Percentiles rank a stretch among this genome's conserved stretches.
Evolutionary conservation across 2,329 filamentous ascomycete genomes (phyloP).

Genomic region (Fusarium drepaniforme): DNA sequence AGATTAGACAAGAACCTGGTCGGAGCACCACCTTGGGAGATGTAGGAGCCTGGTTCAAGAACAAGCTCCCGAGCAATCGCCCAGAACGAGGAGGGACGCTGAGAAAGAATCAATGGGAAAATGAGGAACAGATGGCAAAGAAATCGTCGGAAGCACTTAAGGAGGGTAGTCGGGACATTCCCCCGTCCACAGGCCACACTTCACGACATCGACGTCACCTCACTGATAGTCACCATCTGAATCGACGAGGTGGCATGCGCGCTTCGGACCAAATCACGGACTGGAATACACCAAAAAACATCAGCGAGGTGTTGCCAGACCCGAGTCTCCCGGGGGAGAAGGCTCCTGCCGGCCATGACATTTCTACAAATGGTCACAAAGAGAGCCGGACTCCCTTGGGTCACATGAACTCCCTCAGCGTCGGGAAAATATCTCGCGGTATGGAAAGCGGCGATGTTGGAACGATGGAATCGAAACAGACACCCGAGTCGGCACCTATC

Average conservation of each 20-base stretch:
- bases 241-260: constrained; percentile 30
- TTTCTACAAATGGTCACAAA: constrained; percentile 8
- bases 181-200: not conserved
- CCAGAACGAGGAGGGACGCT: constrained; percentile 64
- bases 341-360: not conserved
- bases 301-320: constrained; percentile 26
- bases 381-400: constrained; percentile 36
- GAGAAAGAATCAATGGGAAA: constrained; percentile 49
- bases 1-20: constrained; percentile 41
- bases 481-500: not conserved
- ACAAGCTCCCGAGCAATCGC: constrained; percentile 61
- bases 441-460: not conserved
- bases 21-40: constrained; percentile 27
- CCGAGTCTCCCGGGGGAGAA: not conserved
- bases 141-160: not conserved
- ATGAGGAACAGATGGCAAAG: constrained; percentile 19
- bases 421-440: constrained; percentile 11
- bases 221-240: constrained; percentile 27
- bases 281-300: constrained; percentile 52
- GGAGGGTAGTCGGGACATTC: not conserved
- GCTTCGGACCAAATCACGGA: constrained; percentile 48
- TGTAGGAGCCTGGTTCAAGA: constrained; percentile 57
- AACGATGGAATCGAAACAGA: not conserved
- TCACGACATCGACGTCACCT: constrained; percentile 10
- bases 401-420: constrained; percentile 10